Conservation (phyloP, 768 basidiomycete species). For the Lentinus brumalis region DNA sequence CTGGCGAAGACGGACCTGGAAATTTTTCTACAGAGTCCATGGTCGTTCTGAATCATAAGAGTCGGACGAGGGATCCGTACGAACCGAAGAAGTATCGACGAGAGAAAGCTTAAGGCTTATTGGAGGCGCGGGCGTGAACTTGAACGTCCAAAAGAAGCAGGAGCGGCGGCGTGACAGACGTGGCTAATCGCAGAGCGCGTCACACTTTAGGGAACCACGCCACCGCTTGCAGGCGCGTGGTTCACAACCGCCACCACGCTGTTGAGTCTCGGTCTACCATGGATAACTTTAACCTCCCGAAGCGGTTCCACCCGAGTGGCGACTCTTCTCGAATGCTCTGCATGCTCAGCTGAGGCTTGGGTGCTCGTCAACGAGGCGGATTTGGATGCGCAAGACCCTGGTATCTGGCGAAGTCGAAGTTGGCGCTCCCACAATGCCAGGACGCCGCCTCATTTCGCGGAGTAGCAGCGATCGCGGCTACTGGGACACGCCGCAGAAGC, state of each 20-base stretch:
- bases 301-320: not conserved
- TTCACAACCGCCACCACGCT: not conserved
- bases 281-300: not conserved
- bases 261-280: not conserved
- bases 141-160: not conserved
- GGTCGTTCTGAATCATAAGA: not conserved
- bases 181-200: not conserved
- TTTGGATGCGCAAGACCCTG: too few relatives aligned
- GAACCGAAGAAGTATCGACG: constrained; percentile 4
- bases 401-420: too few relatives aligned
- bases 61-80: constrained; percentile 15
- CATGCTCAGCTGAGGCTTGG: too few relatives aligned
- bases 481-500: not conserved
- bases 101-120: constrained; percentile 8
- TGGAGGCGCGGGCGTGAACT: constrained; percentile 1
- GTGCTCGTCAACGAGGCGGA: not conserved
- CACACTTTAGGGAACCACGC: not conserved
- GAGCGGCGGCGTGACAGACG: constrained; percentile 2
- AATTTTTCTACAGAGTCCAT: constrained; percentile 4
- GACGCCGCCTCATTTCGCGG: not conserved
- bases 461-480: not conserved
- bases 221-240: not conserved
- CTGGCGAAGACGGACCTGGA: constrained; percentile 7
- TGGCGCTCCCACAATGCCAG: not conserved
- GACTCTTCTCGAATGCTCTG: constrained; percentile 8